These are phyloP conservation scores for Aspergillus sparsus DNA, from an alignment of 495 filamentous ascomycete species.

Conservation along the genomic window DNA sequence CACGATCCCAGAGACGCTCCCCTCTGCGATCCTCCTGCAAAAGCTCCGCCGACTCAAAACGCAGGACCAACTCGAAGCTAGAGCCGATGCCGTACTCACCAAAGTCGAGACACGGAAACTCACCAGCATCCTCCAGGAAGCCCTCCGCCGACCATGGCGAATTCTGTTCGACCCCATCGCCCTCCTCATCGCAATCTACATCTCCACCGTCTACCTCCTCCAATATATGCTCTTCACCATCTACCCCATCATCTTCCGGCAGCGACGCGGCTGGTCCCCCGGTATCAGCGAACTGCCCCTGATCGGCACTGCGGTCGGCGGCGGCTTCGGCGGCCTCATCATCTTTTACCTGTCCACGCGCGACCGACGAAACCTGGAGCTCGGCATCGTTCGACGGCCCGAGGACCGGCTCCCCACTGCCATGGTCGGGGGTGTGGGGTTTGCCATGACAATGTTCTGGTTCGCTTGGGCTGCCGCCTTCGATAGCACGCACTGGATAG, in stretches of 20 bases:
- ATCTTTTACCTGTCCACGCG: neutral
- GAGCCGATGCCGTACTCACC: neutral
- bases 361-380: neutral
- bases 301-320: neutral
- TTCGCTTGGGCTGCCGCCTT: constrained; percentile 1
- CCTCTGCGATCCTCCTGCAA: neutral
- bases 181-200: constrained; percentile 1
- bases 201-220: neutral
- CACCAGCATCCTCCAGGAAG: neutral
- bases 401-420: neutral
- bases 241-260: constrained; percentile 3
- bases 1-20: neutral
- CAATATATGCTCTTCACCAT: constrained; percentile 3
- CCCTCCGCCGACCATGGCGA: neutral
- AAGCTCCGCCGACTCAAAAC: neutral
- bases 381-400: neutral
- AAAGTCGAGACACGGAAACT: neutral
- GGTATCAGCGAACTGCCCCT: constrained; percentile 4
- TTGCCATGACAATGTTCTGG: neutral
- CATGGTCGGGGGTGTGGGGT: neutral
- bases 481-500: neutral
- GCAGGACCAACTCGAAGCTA: neutral
- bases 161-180: constrained; percentile 2
- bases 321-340: neutral
- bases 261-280: neutral